Percentiles rank a stretch among this genome's conserved stretches.
Evolutionary conservation across 352 stramenopile species (phyloP).

Genomic region (Globisporangium camurandrum): DNA sequence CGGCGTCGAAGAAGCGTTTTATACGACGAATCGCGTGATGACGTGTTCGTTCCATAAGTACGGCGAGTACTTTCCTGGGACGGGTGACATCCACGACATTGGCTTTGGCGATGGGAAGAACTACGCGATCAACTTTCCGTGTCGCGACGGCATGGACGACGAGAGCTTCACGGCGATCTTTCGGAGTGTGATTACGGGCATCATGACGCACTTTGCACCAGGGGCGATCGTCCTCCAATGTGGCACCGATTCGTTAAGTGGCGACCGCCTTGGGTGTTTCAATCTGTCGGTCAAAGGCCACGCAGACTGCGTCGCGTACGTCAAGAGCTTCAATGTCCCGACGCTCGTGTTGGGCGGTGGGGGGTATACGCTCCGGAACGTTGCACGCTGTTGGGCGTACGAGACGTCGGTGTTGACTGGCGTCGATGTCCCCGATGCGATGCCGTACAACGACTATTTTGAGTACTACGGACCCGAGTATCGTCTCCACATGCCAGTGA

Average conservation of each 20-base stretch:
- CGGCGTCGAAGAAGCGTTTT: slow-evolving; percentile 99
- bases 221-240: slow-evolving; percentile 98
- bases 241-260: slow-evolving; percentile 97
- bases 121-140: slow-evolving; percentile 98
- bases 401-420: slow-evolving; percentile 94
- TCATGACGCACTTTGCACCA: slow-evolving; percentile 95
- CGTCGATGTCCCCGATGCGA: slow-evolving; percentile 89
- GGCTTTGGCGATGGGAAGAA: slow-evolving; percentile 92
- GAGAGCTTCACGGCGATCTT: slow-evolving; percentile 90
- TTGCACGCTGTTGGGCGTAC: slow-evolving; percentile 91
- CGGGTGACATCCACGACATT: slow-evolving; percentile 81
- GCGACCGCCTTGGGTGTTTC: slow-evolving; percentile 97
- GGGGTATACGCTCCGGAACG: slow-evolving; percentile 98
- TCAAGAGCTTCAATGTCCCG: slow-evolving; percentile 95
- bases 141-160: slow-evolving; percentile 98
- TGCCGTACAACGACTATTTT: slow-evolving; percentile 99
- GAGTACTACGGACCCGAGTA: slow-evolving; percentile 99
- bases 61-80: slow-evolving; percentile 98
- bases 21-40: slow-evolving; percentile 98
- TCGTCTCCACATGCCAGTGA: slow-evolving; percentile 94
- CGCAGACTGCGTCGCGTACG: slow-evolving; percentile 95
- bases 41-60: slow-evolving; percentile 99
- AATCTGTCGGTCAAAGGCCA: slow-evolving; percentile 97
- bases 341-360: slow-evolving; percentile 95
- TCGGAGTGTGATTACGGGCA: slow-evolving; percentile 91